These are phyloP conservation scores for Cladophialophora yegresii DNA, from an alignment of 2,329 filamentous ascomycete species.

Conservation along the genomic window DNA sequence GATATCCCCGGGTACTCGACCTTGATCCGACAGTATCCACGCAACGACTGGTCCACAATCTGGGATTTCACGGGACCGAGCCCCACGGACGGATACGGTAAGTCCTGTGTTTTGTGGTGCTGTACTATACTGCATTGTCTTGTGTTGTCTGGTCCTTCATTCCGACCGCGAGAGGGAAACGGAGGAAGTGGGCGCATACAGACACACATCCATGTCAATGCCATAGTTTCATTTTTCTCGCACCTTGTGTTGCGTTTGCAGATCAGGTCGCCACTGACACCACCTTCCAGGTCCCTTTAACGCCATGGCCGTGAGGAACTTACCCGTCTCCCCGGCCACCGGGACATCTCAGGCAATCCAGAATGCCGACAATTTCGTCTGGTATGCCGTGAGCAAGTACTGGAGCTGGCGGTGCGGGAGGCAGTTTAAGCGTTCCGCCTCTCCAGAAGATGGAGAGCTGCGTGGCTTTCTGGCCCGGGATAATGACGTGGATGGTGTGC, in stretches of 20 bases:
- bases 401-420: too few species aligned
- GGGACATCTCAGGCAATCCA: background rate
- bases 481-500: too few species aligned
- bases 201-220: too few species aligned
- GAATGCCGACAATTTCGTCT: background rate
- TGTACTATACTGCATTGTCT: too few species aligned
- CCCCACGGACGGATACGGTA: background rate
- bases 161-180: background rate
- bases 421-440: too few species aligned
- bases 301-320: background rate
- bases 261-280: too few species aligned
- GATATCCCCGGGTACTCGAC: background rate
- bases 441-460: too few species aligned
- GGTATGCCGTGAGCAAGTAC: background rate
- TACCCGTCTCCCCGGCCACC: background rate
- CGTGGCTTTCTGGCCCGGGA: too few species aligned
- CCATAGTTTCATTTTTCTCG: too few species aligned
- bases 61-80: background rate
- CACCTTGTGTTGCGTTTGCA: too few species aligned
- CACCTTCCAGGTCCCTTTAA: background rate
- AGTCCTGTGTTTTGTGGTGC: too few species aligned
- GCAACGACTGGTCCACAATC: background rate
- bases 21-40: background rate
- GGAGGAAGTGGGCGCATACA: background rate
- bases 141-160: background rate